phyloP scores from a whole-genome alignment of 176 grass and related monocot species.

The Elaeis guineensis region DNA sequence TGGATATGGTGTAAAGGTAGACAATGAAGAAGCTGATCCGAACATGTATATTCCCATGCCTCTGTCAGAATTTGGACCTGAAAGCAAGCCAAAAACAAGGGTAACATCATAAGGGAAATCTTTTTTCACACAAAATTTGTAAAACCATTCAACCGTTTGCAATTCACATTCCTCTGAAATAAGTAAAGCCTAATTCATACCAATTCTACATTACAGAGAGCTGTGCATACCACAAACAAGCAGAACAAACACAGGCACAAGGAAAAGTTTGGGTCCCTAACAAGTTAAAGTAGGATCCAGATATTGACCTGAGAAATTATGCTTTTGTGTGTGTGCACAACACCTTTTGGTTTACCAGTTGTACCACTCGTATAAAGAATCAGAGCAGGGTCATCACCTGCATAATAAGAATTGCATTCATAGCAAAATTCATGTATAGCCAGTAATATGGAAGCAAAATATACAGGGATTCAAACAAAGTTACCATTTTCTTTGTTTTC shows the following conservation, averaged over 20 bases:
- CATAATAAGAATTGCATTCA: slow-evolving; percentile 5
- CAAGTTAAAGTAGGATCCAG: background rate
- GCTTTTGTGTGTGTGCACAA: slow-evolving; percentile 72
- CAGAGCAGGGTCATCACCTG: slow-evolving; percentile 84
- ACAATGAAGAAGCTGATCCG: slow-evolving; percentile 80
- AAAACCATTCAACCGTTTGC: no score
- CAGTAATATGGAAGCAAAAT: no score
- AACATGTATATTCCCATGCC: slow-evolving; percentile 73
- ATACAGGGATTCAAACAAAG: no score
- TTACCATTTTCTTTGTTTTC: no score
- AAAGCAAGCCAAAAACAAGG: slow-evolving; percentile 23
- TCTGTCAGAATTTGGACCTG: slow-evolving; percentile 89
- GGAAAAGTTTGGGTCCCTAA: no score
- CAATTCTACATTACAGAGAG: background rate
- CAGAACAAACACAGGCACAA: background rate
- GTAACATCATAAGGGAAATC: background rate
- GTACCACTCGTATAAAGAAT: slow-evolving; percentile 99
- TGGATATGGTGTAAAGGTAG: slow-evolving; percentile 98
- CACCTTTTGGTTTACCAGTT: slow-evolving; percentile 96
- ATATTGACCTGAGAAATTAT: slow-evolving; percentile 72
- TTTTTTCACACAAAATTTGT: background rate
- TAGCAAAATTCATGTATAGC: no score
- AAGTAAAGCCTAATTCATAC: background rate
- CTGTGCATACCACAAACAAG: background rate
- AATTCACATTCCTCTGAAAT: background rate